A percentile compares a stretch with the other conserved stretches of the same genome.
Conservation (phyloP, 352 stramenopile genomes). For the Globisporangium apiculatum region DNA sequence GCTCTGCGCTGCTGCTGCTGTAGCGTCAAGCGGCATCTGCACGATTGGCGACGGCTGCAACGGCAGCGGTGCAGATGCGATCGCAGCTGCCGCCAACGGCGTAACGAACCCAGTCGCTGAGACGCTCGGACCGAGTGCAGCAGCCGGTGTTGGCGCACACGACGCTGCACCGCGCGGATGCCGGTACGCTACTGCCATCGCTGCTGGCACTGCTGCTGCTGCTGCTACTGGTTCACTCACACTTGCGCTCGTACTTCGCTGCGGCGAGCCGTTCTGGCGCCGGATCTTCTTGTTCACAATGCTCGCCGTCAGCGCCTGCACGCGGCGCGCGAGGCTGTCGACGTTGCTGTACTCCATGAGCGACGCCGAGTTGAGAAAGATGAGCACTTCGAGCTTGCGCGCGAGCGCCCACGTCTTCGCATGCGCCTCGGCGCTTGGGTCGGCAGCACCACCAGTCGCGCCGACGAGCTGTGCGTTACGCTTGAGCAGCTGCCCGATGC, state of each 20-base stretch:
- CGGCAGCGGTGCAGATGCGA: not conserved
- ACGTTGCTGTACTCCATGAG: constrained; percentile 77
- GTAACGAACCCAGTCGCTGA: not conserved
- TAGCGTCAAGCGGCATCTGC: not conserved
- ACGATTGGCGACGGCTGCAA: not conserved
- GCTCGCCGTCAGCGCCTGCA: constrained; percentile 69
- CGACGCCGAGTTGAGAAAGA: constrained; percentile 79
- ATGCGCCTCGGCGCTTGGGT: constrained; percentile 13
- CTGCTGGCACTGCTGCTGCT: not conserved
- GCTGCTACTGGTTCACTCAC: no score
- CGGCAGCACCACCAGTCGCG: not conserved
- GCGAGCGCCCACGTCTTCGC: constrained; percentile 65
- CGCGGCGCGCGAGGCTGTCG: constrained; percentile 65
- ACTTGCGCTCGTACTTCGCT: not conserved
- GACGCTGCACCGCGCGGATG: not conserved
- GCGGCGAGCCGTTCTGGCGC: constrained; percentile 18
- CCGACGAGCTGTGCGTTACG: constrained; percentile 43
- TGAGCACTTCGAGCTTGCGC: constrained; percentile 75
- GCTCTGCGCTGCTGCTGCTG: constrained; percentile 1
- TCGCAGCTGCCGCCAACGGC: not conserved
- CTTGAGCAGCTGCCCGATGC: constrained; percentile 53
- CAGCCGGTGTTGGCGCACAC: not conserved
- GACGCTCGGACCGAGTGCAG: not conserved
- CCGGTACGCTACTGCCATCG: not conserved
- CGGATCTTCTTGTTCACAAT: constrained; percentile 87